A percentile compares a stretch with the other conserved stretches of the same genome.
Evolutionary conservation across 1,284 basidiomycete genomes (phyloP).

Genomic region (Ustilago tritici): DNA sequence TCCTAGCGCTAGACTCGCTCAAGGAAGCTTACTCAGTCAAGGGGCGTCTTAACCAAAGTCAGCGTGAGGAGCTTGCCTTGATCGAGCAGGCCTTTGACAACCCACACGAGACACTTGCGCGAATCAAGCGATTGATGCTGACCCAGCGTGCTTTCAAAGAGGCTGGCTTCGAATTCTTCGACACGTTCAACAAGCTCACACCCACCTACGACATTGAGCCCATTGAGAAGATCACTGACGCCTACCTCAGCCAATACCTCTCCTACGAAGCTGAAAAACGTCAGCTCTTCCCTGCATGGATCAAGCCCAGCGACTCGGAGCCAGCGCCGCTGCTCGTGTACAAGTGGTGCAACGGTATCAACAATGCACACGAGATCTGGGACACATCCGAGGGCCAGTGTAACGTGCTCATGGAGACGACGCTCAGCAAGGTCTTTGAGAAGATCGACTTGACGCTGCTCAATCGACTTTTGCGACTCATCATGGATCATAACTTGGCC

Average conservation of each 20-base stretch:
- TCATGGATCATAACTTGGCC: slow-evolving; percentile 70
- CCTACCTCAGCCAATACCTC: slow-evolving; percentile 69
- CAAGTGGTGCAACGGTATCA: slow-evolving; percentile 70
- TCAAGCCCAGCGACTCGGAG: slow-evolving; percentile 69
- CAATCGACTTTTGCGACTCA: slow-evolving; percentile 67
- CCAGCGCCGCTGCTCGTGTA: slow-evolving; percentile 69
- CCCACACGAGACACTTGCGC: slow-evolving; percentile 68
- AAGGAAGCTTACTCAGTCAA: slow-evolving; percentile 69
- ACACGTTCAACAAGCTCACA: slow-evolving; percentile 67
- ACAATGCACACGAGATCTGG: slow-evolving; percentile 68
- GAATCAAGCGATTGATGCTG: slow-evolving; percentile 69
- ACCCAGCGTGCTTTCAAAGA: slow-evolving; percentile 70
- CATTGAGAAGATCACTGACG: slow-evolving; percentile 70
- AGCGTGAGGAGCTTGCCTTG: slow-evolving; percentile 69
- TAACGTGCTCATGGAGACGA: slow-evolving; percentile 69
- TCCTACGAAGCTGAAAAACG: slow-evolving; percentile 69
- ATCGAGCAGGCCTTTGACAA: slow-evolving; percentile 70
- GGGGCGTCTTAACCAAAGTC: slow-evolving; percentile 68
- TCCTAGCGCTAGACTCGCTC: slow-evolving; percentile 67
- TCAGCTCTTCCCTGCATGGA: slow-evolving; percentile 70
- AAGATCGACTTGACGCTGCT: slow-evolving; percentile 69
- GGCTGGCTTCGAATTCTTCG: slow-evolving; percentile 69
- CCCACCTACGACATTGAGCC: slow-evolving; percentile 69
- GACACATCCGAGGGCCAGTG: slow-evolving; percentile 68
- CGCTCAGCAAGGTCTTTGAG: slow-evolving; percentile 68